Evolutionary conservation across 2,329 filamentous ascomycete genomes (phyloP), one percentile per base, ranked within the genome.

Genomic region (Pleomassaria siparia): DNA sequence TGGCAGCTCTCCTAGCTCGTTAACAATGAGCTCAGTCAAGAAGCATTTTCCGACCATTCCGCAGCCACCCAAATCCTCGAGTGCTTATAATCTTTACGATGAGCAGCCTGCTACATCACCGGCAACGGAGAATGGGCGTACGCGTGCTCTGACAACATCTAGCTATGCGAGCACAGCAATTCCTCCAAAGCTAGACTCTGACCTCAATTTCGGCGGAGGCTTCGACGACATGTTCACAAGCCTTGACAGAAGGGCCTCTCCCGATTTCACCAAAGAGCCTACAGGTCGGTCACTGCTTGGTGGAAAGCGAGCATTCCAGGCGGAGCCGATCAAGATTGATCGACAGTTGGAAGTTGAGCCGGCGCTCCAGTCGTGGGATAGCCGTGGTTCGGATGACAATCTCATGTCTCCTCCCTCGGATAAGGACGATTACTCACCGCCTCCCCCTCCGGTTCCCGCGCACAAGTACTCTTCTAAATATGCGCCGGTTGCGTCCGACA

Each of bases 351-450:
- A 73, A 24, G 65, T 78, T 15, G 76, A 78, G 44, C 66, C 73
- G 15, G 76, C 78, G 13, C 75, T 77, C 44, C 75, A 76, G 53
- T 80, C 79, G 22, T 80, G 76, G 75, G 74, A 73, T 44, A 80
- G 77, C 56, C 75, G 74, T 43, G 72, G 74, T 42, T 80, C 78
- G 2, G 70, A 70, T 44, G 78, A 81, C 43, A 74, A 74, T 26
- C 65, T 80, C 39, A 76, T 81, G 49, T 68, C 70, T 43, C 65
- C 63, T 30, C 58, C 68, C 30, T 66, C 72, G 50, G 57, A 61
- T 37, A 62, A 72, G 51, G 40, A n/a, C n/a, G n/a, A 65, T 55
- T 56, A 66, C 15, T 40, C 37, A 32, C 62, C 64, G 11, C 59
- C 64, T 24, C 66, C 66, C 13, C 65, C 65, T 3, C 64, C 63